Evolutionary conservation across 129 eudicot species (phyloP), one percentile per base, ranked within the genome.

Genomic region (Chrysanthemum seticuspe): DNA sequence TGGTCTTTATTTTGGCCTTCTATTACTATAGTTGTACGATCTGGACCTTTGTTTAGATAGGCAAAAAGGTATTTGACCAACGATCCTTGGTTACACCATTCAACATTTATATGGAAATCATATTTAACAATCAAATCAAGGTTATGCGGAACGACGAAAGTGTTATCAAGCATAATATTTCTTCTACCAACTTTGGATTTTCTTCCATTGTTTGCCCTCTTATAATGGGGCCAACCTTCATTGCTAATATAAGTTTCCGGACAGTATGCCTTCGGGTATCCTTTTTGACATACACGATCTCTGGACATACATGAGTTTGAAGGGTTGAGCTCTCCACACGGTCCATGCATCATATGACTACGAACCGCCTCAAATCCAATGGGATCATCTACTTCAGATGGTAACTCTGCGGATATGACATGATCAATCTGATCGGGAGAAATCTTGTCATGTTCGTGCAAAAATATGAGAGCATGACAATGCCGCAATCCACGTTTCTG

Each of bases 301-400:
- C 23, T 45, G 29, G 60, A 10, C 71, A 66, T 45, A 18, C 71
- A 66, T 14, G 56, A 10, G 13, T 31, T 45, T 45, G 15, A 8
- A 10, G 10, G 71, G 21, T 66, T 66, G 2, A 47, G 15, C 13
- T 9, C 2, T 1, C 71, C 16, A 3, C 36, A 66, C 2, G 55
- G 71, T 1, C 71, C 56, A 48, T 66, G 71, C 8, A 16, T 47
- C 71, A 66, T 45, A 49, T 66, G 71, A 2, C 4, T 19, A 45
- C 71, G 36, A 16, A 66, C 56, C 19, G 10, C 34, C 2, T 7
- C 53, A 65, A 9, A 18, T n/a, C 29, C 54, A 40, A 10, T 2
- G 0, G 3, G 71, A 3, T 45, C 56, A 47, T 16, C 29, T 8
- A 10, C 9, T 21, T 66, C 34, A 9, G 36, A 66, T 0, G 56